Conservation (phyloP, 495 filamentous ascomycete genomes). For the Lichina pygmaea region DNA sequence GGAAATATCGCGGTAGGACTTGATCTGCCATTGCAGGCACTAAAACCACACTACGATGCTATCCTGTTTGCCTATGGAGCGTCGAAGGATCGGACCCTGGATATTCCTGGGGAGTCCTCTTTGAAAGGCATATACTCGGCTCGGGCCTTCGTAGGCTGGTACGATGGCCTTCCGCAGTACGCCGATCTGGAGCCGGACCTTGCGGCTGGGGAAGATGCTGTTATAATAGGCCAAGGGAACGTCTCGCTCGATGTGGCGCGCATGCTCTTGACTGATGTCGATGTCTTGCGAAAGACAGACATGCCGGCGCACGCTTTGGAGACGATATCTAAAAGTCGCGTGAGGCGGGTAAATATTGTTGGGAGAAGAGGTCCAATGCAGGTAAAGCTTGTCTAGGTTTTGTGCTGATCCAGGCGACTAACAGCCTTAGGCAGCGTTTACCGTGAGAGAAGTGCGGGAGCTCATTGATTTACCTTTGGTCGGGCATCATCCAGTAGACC, state of each 20-base stretch:
- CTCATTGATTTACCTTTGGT: slow-evolving; percentile 52
- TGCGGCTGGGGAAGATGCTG: slow-evolving; percentile 50
- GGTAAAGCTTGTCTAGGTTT: slow-evolving; percentile 12
- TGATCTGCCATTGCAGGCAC: slow-evolving; percentile 35
- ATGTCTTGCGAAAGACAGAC: slow-evolving; percentile 53
- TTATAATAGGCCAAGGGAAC: slow-evolving; percentile 85
- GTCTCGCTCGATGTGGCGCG: slow-evolving; percentile 84
- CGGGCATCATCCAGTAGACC: slow-evolving; percentile 31
- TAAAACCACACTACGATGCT: slow-evolving; percentile 72
- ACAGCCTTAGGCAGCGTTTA: slow-evolving; percentile 46
- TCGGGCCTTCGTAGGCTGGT: slow-evolving; percentile 91
- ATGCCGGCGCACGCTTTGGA: slow-evolving; percentile 66
- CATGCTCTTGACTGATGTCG: slow-evolving; percentile 49
- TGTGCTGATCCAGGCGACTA: too few species aligned
- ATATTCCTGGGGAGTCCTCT: slow-evolving; percentile 52
- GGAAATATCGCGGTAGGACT: slow-evolving; percentile 65
- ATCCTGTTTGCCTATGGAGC: slow-evolving; percentile 86
- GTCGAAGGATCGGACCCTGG: slow-evolving; percentile 48
- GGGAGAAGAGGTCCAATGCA: slow-evolving; percentile 75
- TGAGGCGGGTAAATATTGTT: slow-evolving; percentile 60
- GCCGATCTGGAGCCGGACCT: slow-evolving; percentile 52
- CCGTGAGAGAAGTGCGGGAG: slow-evolving; percentile 79
- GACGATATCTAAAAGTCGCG: slow-evolving; percentile 37
- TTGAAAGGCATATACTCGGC: slow-evolving; percentile 61
- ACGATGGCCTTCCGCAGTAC: slow-evolving; percentile 80